These are phyloP conservation scores for Arthrobotrys musiformis DNA, from an alignment of 2,329 filamentous ascomycete species.

Conservation along the genomic window DNA sequence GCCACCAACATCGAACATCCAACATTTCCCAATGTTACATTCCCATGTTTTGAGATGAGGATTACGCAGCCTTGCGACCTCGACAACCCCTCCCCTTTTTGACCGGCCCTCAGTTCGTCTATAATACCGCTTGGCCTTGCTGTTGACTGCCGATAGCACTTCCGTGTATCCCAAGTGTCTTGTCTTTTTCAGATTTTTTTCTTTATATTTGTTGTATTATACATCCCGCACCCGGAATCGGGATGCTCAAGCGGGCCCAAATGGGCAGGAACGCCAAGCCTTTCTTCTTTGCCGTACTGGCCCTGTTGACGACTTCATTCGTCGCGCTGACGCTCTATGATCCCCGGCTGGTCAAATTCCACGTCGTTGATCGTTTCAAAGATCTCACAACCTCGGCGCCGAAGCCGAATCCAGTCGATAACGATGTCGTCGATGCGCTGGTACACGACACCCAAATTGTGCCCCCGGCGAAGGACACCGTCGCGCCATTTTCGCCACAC, in stretches of 20 bases:
- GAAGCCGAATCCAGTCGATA: neutral
- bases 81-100: neutral
- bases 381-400: conserved; percentile 7
- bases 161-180: no score
- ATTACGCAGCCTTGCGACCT: neutral
- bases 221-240: neutral
- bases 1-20: neutral
- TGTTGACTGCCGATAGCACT: neutral
- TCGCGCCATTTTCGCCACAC: conserved; percentile 15
- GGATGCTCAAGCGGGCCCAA: neutral
- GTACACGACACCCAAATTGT: neutral
- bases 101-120: neutral
- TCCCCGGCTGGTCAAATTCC: conserved; percentile 28
- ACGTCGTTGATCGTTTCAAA: conserved; percentile 24
- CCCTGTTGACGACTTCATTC: conserved; percentile 34
- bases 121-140: neutral
- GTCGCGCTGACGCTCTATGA: conserved; percentile 29
- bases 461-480: conserved; percentile 6
- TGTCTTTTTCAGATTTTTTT: neutral
- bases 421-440: neutral
- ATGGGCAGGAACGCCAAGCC: conserved; percentile 21
- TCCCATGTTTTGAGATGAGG: neutral
- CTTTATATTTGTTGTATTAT: neutral
- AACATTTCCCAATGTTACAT: neutral
- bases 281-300: conserved; percentile 20